Percentiles rank a stretch among this genome's conserved stretches.
These are phyloP conservation scores for Lepidium sativum DNA, from an alignment of 345 rosid species.

Conservation along the genomic window DNA sequence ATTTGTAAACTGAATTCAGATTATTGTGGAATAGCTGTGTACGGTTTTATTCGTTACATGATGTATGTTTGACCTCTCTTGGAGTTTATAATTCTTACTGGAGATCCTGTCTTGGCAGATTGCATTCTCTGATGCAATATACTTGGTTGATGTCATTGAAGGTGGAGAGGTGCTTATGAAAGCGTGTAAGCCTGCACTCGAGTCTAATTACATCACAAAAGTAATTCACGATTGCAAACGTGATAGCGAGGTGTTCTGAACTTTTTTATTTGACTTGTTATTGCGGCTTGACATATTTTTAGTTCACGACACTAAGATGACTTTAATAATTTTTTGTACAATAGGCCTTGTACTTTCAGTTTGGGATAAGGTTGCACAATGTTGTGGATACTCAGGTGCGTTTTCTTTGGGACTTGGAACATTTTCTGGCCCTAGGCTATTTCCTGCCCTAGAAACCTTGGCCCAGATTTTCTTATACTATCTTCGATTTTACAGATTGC, in stretches of 20 bases:
- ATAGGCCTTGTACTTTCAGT: conserved; percentile 86
- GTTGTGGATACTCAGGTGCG: conserved; percentile 87
- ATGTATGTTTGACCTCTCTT: background rate
- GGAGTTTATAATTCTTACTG: background rate
- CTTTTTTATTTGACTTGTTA: conserved; percentile 18
- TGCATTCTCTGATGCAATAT: conserved; percentile 85
- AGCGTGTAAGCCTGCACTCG: conserved; percentile 96
- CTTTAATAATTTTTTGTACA: conserved; percentile 16
- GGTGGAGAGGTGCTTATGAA: conserved; percentile 68
- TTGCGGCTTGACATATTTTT: conserved; percentile 7
- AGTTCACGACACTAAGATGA: background rate
- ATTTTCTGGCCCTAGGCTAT: conserved; percentile 1
- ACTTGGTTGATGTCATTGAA: conserved; percentile 69
- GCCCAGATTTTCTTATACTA: background rate
- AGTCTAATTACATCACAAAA: conserved; percentile 78
- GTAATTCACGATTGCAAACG: conserved; percentile 99
- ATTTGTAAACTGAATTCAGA: background rate
- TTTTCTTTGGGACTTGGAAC: background rate
- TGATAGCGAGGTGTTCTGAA: conserved; percentile 86
- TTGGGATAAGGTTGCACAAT: conserved; percentile 77
- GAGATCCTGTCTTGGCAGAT: conserved; percentile 46
- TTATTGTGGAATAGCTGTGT: background rate
- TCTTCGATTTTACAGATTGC: conserved; percentile 51
- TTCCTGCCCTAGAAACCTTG: background rate
- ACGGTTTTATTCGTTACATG: too few relatives aligned